Evolutionary conservation across 2,329 filamentous ascomycete genomes (phyloP).

Genomic region (Malbranchea zuffiana): DNA sequence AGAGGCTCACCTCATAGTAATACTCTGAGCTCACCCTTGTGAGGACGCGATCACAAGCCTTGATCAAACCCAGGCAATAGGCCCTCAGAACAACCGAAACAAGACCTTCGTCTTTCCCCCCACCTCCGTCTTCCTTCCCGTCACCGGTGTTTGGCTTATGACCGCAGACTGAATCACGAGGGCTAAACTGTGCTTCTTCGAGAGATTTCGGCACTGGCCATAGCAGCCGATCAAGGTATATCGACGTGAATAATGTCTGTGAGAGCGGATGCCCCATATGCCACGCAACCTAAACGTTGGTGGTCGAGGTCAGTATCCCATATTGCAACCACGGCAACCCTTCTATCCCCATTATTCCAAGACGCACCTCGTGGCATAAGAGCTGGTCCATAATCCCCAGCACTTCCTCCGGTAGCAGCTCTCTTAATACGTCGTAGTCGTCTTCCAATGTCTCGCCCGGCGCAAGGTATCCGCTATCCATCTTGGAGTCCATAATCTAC

Average conservation of each 20-base stretch:
- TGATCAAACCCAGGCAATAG: constrained; percentile 76
- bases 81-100: constrained; percentile 59
- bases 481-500: constrained; percentile 97
- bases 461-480: constrained; percentile 83
- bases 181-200: constrained; percentile 52
- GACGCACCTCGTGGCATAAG: constrained; percentile 66
- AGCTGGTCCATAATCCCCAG: constrained; percentile 92
- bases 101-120: constrained; percentile 29
- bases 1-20: constrained; percentile 64
- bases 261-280: constrained; percentile 91
- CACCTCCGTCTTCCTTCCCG: constrained; percentile 6
- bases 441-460: constrained; percentile 67
- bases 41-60: constrained; percentile 70
- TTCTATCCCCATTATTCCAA: constrained; percentile 1
- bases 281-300: constrained; percentile 66
- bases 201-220: constrained; percentile 56
- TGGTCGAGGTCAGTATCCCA: neutral
- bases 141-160: constrained; percentile 16
- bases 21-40: constrained; percentile 68
- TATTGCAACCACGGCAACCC: neutral
- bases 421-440: constrained; percentile 60
- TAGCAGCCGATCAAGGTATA: constrained; percentile 77
- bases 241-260: constrained; percentile 84
- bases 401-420: constrained; percentile 64
- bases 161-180: constrained; percentile 9